These are phyloP conservation scores for Ophiostoma novo-ulmi DNA, from an alignment of 2,329 filamentous ascomycete genomes.

Conservation along the genomic window DNA sequence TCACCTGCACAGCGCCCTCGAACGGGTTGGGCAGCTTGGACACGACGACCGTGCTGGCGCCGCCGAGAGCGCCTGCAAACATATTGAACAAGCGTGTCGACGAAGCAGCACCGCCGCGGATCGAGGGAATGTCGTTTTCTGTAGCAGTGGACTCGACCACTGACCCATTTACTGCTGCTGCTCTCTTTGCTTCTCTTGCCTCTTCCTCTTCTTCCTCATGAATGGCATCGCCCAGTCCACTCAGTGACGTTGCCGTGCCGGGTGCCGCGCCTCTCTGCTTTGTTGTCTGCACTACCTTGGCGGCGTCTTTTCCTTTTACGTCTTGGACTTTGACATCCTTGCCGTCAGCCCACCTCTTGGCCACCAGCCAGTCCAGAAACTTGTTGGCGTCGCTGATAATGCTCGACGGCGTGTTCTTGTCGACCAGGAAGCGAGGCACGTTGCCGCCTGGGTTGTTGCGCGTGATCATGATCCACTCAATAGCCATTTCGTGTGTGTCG, in stretches of 20 bases:
- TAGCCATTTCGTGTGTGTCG: conserved; percentile 37
- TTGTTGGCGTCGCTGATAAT: conserved; percentile 75
- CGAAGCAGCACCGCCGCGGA: conserved; percentile 27
- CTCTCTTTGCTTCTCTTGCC: conserved; percentile 17
- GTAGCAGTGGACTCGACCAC: not conserved
- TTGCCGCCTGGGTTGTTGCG: conserved; percentile 83
- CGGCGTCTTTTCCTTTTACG: conserved; percentile 16
- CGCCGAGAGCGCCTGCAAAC: conserved; percentile 48
- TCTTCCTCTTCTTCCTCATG: conserved; percentile 27
- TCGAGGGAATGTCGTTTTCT: not conserved
- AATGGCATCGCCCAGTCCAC: not conserved
- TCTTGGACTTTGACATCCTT: conserved; percentile 14
- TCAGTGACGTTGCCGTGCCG: not conserved
- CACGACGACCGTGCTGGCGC: conserved; percentile 46
- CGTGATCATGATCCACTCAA: conserved; percentile 93
- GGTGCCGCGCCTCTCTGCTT: not conserved
- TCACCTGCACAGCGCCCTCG: conserved; percentile 22
- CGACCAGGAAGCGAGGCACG: conserved; percentile 86
- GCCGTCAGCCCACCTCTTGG: conserved; percentile 24
- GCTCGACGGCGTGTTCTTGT: conserved; percentile 75
- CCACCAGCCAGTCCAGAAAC: conserved; percentile 68
- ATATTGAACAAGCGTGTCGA: conserved; percentile 49
- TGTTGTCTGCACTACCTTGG: conserved; percentile 21
- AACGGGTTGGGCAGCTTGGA: conserved; percentile 37
- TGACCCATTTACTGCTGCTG: not conserved